Evolutionary conservation across 495 filamentous ascomycete genomes (phyloP), one percentile per base, ranked within the genome.

Genomic region (Podospora comata): DNA sequence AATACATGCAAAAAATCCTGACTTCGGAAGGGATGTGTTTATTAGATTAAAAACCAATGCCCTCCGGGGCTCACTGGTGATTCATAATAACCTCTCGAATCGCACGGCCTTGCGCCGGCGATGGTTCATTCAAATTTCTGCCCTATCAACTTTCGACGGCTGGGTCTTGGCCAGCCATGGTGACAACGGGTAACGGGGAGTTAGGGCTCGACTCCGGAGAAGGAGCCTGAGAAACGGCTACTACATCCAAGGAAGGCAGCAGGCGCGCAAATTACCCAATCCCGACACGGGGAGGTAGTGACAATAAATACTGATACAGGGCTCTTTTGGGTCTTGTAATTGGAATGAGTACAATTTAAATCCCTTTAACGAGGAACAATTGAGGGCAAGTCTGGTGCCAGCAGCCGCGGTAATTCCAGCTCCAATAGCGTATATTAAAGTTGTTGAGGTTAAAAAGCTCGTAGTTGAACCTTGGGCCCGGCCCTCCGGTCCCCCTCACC

Each of bases 1-100:
- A 88, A 88, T 88, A 89, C 82, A 88, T 88, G 83, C 84, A 80
- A 87, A 87, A 87, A 86, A 86, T 80, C 84, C 80, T 81, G 82
- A 88, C 83, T 84, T 80, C 78, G 79, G n/a, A n/a, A n/a, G n/a
- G n/a, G n/a, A n/a, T n/a, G n/a, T n/a, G n/a, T n/a, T n/a, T n/a
- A n/a, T n/a, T n/a, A n/a, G n/a, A n/a, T n/a, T n/a, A 87, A n/a
- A n/a, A n/a, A n/a, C n/a, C n/a, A n/a, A n/a, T n/a, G n/a, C 81
- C n/a, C n/a, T n/a, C n/a, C n/a, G n/a, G n/a, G n/a, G n/a, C n/a
- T n/a, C n/a, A n/a, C n/a, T n/a, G n/a, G n/a, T n/a, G n/a, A n/a
- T n/a, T n/a, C n/a, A n/a, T n/a, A n/a, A n/a, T n/a, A n/a, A n/a
- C n/a, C n/a, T n/a, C n/a, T n/a, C n/a, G n/a, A n/a, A n/a, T n/a